phyloP scores from a whole-genome alignment of 441 rosid species.

The Pelargonium australe region DNA sequence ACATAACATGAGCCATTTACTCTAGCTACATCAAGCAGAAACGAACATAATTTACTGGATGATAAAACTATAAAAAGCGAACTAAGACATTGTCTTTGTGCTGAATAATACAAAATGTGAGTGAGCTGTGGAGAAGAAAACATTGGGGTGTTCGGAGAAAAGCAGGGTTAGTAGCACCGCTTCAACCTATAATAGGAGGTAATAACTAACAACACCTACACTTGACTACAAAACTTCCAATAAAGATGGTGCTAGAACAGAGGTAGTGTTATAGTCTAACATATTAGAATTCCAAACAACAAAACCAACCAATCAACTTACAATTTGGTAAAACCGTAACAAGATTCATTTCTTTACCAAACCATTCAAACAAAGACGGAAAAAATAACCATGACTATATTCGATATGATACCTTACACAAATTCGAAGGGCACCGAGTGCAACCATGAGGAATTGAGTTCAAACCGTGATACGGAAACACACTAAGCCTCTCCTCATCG shows the following conservation, averaged over 20 bases:
- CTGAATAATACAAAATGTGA: neutral
- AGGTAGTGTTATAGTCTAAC: neutral
- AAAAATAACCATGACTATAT: neutral
- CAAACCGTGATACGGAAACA: constrained; percentile 49
- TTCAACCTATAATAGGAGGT: neutral
- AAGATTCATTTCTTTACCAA: neutral
- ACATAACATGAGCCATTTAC: no score
- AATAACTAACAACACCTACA: neutral
- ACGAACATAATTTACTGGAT: neutral
- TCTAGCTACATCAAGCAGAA: neutral
- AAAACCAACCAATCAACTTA: neutral
- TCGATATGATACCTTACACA: constrained; percentile 59
- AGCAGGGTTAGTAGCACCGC: no score
- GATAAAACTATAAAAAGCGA: neutral
- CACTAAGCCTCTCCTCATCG: constrained; percentile 45
- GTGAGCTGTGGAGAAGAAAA: neutral
- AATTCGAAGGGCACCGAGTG: constrained; percentile 52
- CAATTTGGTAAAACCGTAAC: neutral
- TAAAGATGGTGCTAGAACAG: neutral
- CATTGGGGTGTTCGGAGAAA: no score
- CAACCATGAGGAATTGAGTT: constrained; percentile 49
- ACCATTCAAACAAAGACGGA: neutral
- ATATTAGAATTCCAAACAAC: neutral
- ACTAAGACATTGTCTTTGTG: neutral
- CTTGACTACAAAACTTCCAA: neutral